These are phyloP conservation scores for Pythium apleroticum DNA, from an alignment of 352 stramenopile species.

Conservation along the genomic window DNA sequence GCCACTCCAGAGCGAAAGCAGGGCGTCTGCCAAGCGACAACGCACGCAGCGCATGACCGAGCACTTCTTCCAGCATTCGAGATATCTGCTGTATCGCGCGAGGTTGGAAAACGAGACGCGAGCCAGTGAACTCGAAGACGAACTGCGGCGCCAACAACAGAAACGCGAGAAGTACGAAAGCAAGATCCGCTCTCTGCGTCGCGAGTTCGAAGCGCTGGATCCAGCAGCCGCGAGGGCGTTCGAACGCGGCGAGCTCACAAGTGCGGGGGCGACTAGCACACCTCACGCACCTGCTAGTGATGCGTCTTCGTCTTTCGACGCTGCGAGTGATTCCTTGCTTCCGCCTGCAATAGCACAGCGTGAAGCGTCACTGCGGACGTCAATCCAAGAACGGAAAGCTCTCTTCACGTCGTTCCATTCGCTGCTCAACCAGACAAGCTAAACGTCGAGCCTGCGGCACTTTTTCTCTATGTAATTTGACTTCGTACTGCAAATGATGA, in stretches of 20 bases:
- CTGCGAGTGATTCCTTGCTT: constrained; percentile 4
- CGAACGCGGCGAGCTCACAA: constrained; percentile 1
- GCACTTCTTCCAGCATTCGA: constrained; percentile 49
- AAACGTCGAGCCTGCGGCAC: neutral
- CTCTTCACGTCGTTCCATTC: constrained; percentile 3
- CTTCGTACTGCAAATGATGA: neutral
- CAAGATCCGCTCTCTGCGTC: constrained; percentile 32
- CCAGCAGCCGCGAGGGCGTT: constrained; percentile 10
- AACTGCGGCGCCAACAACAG: constrained; percentile 28
- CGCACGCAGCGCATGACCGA: constrained; percentile 27
- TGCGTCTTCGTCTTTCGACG: neutral
- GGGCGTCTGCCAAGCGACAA: constrained; percentile 13
- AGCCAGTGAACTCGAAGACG: constrained; percentile 41
- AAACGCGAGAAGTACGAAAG: constrained; percentile 45
- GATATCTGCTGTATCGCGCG: constrained; percentile 35
- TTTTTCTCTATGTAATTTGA: neutral
- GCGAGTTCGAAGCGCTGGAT: constrained; percentile 13
- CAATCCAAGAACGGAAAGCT: neutral
- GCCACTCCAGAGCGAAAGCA: neutral
- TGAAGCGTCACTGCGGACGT: constrained; percentile 5
- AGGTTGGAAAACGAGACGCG: constrained; percentile 49
- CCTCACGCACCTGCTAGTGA: neutral
- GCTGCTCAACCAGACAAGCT: neutral
- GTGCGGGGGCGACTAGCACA: neutral
- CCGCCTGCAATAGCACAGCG: constrained; percentile 1